Base-by-base conservation (phyloP, 1,284 basidiomycete species). In the Baeospora myosura region DNA sequence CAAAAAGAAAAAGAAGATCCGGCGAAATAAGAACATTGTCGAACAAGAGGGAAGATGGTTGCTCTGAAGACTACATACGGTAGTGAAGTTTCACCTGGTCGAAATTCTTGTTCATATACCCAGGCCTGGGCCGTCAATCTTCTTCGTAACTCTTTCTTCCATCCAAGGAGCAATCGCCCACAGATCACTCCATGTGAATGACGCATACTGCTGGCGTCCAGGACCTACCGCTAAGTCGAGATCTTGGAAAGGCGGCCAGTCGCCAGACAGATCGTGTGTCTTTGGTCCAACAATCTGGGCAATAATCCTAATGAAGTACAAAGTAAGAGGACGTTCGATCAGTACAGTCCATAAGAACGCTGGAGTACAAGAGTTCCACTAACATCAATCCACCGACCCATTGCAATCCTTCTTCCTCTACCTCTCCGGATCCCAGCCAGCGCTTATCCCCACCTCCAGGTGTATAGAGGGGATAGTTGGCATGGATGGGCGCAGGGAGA, bases 351-450 rank as follows among this genome's bases (percentile, higher is more conserved):
- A 28, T 3, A 21, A 26, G 18, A 17, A 57, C 75, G 49, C 45
- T n/a, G n/a, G n/a, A n/a, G n/a, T n/a, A n/a, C n/a, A n/a, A n/a
- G n/a, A n/a, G n/a, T n/a, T n/a, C n/a, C n/a, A n/a, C n/a, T n/a
- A n/a, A 85, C 84, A 88, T 74, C 50, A 88, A 53, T 14, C 74
- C 67, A 14, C 86, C 86, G 6, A 85, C 74, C 86, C 86, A 88
- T 32, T 76, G 66, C 44, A 72, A 55, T n/a, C 78, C 79, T 38
- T 72, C 70, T 56, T 78, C 76, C 52, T 81, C 74, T 5, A 69
- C 55, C 38, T 68, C 70, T 23, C 69, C 72, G 14, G 63, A 59
- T 28, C 66, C 68, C 10, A 69, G 46, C 83, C 83, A 84, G 22
- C 85, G 73, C 49, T 67, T 69, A 56, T 88, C 84, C 20, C 64